These are phyloP conservation scores for Zoysia pacifica DNA, from an alignment of 176 grass and related monocot genomes.

Conservation along the genomic window DNA sequence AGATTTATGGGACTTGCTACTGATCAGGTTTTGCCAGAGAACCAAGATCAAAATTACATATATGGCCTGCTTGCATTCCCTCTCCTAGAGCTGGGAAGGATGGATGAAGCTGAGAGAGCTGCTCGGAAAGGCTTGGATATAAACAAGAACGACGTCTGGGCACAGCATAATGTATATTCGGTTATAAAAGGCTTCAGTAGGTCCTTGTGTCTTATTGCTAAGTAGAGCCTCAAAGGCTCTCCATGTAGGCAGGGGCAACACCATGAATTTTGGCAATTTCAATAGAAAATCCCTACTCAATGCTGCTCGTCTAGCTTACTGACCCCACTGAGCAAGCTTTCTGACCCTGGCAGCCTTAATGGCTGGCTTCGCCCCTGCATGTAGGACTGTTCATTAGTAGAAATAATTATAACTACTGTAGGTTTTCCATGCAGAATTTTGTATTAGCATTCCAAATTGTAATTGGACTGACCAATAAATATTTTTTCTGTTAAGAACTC, in stretches of 20 bases:
- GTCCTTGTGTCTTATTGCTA: not conserved
- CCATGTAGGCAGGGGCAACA: not conserved
- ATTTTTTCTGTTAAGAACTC: not conserved
- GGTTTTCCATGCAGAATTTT: not conserved
- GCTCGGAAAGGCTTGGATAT: conserved; percentile 68
- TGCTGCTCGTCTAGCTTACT: no score
- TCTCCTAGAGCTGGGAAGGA: conserved; percentile 68
- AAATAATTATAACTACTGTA: not conserved
- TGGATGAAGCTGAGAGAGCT: conserved; percentile 65
- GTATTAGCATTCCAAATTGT: not conserved
- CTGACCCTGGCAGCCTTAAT: no score
- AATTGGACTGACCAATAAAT: not conserved
- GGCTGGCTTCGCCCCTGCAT: no score
- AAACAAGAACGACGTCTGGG: conserved; percentile 71
- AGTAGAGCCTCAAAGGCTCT: not conserved
- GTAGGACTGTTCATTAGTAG: not conserved
- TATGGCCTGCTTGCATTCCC: conserved; percentile 80
- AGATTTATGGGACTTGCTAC: not conserved
- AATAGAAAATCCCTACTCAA: no score
- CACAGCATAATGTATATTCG: conserved; percentile 66
- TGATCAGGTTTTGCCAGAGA: conserved; percentile 64
- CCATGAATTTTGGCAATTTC: no score
- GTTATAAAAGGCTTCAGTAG: not conserved
- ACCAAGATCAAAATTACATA: conserved; percentile 63
- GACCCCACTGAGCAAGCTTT: no score